A percentile compares a stretch with the other conserved stretches of the same genome.
phyloP scores from a whole-genome alignment of 208 protist species.

The Leishmania tarentolae region DNA sequence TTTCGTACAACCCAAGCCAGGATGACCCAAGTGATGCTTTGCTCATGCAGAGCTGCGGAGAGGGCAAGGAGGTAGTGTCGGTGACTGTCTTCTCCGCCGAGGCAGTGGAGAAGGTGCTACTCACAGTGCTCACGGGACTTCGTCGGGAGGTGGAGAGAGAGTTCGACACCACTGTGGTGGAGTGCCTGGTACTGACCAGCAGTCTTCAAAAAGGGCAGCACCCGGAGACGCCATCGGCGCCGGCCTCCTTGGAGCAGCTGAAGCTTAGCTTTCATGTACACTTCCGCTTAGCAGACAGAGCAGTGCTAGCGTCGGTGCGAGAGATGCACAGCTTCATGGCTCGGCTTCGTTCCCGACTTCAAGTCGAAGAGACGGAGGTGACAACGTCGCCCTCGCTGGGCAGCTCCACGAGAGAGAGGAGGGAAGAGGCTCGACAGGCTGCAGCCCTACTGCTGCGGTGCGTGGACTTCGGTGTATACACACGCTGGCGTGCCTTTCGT shows the following conservation, averaged over 20 bases:
- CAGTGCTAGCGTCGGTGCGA: constrained; percentile 47
- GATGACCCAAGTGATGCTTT: constrained; percentile 13
- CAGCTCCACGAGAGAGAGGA: background rate
- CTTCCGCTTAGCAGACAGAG: constrained; percentile 52
- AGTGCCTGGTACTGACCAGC: constrained; percentile 77
- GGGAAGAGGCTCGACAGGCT: background rate
- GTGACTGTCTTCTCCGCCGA: background rate
- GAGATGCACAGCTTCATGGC: constrained; percentile 69
- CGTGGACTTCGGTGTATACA: constrained; percentile 89
- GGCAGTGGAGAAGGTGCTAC: constrained; percentile 48
- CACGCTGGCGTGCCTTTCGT: constrained; percentile 83
- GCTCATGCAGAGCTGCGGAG: constrained; percentile 5
- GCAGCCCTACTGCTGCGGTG: constrained; percentile 35
- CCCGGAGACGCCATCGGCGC: background rate
- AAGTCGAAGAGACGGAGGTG: constrained; percentile 13
- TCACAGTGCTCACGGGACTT: constrained; percentile 40
- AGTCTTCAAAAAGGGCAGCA: constrained; percentile 36
- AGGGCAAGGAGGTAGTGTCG: background rate
- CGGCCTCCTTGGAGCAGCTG: constrained; percentile 21
- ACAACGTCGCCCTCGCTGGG: background rate
- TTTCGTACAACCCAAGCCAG: constrained; percentile 23
- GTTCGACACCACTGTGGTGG: constrained; percentile 34
- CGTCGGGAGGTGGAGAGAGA: constrained; percentile 39
- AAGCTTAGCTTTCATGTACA: constrained; percentile 89
- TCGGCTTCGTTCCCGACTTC: constrained; percentile 37